These are phyloP conservation scores for Fomitopsis palustris DNA, from an alignment of 1,284 basidiomycete species.

Conservation along the genomic window DNA sequence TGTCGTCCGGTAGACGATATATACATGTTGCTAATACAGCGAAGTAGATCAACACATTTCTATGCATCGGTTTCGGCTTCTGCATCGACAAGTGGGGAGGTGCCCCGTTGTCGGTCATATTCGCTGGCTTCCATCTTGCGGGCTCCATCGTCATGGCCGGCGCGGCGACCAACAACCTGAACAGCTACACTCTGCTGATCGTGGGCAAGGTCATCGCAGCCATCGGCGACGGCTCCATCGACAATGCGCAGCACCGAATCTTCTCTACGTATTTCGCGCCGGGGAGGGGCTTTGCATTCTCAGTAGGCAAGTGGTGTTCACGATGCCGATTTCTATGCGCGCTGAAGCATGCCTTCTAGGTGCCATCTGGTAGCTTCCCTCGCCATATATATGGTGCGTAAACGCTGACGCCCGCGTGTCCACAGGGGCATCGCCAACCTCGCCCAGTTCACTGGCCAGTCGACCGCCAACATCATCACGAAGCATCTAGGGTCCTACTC, in stretches of 20 bases:
- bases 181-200: constrained; percentile 40
- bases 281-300: constrained; percentile 39
- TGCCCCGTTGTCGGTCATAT: constrained; percentile 34
- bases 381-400: background rate
- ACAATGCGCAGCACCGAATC: constrained; percentile 44
- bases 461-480: constrained; percentile 36
- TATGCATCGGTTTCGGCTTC: constrained; percentile 40
- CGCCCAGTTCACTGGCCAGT: constrained; percentile 40
- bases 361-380: constrained; percentile 25
- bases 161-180: constrained; percentile 36
- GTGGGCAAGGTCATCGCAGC: constrained; percentile 41
- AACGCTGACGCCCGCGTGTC: background rate
- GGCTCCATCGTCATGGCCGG: constrained; percentile 38
- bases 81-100: constrained; percentile 44
- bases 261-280: constrained; percentile 45
- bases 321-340: background rate
- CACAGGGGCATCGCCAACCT: constrained; percentile 38
- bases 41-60: constrained; percentile 39
- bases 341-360: constrained; percentile 8
- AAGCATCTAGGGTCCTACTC: constrained; percentile 38
- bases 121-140: constrained; percentile 33
- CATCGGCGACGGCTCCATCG: constrained; percentile 41
- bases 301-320: constrained; percentile 31
- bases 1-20: background rate
- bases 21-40: background rate